Conservation (phyloP, 768 basidiomycete species). For the Pisolithus orientalis region DNA sequence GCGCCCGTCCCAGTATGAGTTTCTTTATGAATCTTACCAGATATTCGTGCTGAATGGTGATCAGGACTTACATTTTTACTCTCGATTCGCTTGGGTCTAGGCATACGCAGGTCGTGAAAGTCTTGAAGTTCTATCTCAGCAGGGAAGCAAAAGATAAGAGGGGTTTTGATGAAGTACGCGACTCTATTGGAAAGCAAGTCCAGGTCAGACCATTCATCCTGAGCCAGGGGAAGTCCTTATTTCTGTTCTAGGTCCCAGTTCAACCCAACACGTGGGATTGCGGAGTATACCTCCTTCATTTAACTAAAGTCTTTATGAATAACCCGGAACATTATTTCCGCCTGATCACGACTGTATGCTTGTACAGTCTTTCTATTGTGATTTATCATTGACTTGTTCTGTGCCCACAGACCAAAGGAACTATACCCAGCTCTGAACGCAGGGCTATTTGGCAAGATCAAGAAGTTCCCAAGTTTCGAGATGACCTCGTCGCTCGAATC, state of each 20-base stretch:
- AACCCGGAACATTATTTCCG: slow-evolving; percentile 48
- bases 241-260: slow-evolving; percentile 58
- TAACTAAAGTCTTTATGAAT: slow-evolving; percentile 68
- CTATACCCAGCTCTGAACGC: slow-evolving; percentile 32
- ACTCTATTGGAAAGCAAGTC: slow-evolving; percentile 42
- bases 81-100: slow-evolving; percentile 80
- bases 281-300: slow-evolving; percentile 87
- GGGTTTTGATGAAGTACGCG: slow-evolving; percentile 31
- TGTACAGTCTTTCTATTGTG: neutral
- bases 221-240: neutral
- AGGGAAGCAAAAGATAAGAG: slow-evolving; percentile 77
- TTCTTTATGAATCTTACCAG: neutral
- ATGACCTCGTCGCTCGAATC: slow-evolving; percentile 38
- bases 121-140: slow-evolving; percentile 60
- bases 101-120: slow-evolving; percentile 61
- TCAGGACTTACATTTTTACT: slow-evolving; percentile 76
- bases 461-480: slow-evolving; percentile 41
- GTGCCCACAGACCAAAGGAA: slow-evolving; percentile 25
- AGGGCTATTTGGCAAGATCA: slow-evolving; percentile 48
- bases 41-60: neutral
- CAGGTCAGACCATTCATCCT: slow-evolving; percentile 33
- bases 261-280: slow-evolving; percentile 93
- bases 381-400: neutral
- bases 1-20: slow-evolving; percentile 17
- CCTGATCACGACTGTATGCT: slow-evolving; percentile 36